Base-by-base conservation (phyloP, 176 grass and related monocot genomes). In the Carex pumila region DNA sequence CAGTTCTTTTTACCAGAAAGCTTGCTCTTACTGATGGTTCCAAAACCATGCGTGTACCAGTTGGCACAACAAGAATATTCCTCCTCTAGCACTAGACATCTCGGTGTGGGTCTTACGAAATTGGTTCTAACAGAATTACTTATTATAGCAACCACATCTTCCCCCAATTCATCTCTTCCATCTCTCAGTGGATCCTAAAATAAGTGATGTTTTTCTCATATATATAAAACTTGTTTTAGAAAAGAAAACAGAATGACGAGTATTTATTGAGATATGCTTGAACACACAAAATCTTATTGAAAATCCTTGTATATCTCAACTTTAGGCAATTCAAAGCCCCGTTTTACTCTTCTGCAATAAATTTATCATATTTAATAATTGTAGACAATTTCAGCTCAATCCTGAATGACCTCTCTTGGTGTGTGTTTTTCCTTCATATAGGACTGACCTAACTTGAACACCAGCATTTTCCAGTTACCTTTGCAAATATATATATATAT, bases 391-490 rank as follows among this genome's bases (percentile, higher is more conserved):
- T 12, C 11, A 41, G 22, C 41, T 49, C 69, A 43, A 49, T 9
- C 8, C 13, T 7, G 22, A 49, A 72, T 17, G 34, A 49, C 18
- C 17, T 18, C 18, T 21, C 32, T 49, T 73, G 61, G 96, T 99
- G 85, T 95, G 96, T 73, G 93, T 99, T 89, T 99, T 99, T 55
- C 96, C 91, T 86, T 95, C 85, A 22, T 93, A 99, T 71, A 99
- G 88, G 11, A 95, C 37, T 82, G 95, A 67, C 89, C 64, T 91
- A 80, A 88, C 87, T 88, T 93, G 86, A 85, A 88, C 91, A 54
- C 96, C 93, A 84, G 17, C 89, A 65, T 83, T 88, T 65, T 65
- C 85, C 63, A 99, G 91, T 25, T 59, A 85, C 81, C 0, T 89
- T 65, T 71, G 77, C 83, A 85, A 95, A 99, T 80, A 84, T 0